A percentile compares a stretch with the other conserved stretches of the same genome.
Conservation (phyloP, 257 asterid species). For the Echites panduratus region DNA sequence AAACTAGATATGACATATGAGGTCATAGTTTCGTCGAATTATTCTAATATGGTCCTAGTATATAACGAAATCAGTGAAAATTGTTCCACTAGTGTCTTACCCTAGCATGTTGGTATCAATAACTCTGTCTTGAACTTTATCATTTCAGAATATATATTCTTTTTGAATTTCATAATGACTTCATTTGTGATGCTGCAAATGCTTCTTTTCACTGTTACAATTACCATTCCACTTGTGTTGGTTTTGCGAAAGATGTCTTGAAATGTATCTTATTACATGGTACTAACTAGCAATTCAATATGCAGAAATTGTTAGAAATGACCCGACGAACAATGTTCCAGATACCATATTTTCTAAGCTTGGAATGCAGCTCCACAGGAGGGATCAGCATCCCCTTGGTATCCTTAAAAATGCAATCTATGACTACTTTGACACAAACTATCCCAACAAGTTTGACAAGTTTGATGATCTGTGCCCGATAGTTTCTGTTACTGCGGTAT, state of each 20-base stretch:
- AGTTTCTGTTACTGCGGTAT: conserved; percentile 71
- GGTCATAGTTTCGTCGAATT: neutral
- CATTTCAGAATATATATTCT: neutral
- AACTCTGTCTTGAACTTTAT: neutral
- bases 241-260: neutral
- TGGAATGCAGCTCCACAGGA: conserved; percentile 91
- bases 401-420: conserved; percentile 79
- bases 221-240: neutral
- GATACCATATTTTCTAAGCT: conserved; percentile 84
- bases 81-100: neutral
- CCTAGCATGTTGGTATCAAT: neutral
- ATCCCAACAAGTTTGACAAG: conserved; percentile 66
- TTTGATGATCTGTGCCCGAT: conserved; percentile 74
- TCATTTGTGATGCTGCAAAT: neutral
- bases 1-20: too few species aligned
- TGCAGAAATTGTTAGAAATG: conserved; percentile 89
- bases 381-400: conserved; percentile 88
- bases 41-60: neutral
- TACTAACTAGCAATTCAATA: conserved; percentile 10
- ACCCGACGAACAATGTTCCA: conserved; percentile 84
- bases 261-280: neutral
- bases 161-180: neutral
- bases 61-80: neutral
- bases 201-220: neutral
- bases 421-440: conserved; percentile 72